Base-by-base conservation (phyloP, 2,329 filamentous ascomycete genomes). In the Sporothrix curviconia region DNA sequence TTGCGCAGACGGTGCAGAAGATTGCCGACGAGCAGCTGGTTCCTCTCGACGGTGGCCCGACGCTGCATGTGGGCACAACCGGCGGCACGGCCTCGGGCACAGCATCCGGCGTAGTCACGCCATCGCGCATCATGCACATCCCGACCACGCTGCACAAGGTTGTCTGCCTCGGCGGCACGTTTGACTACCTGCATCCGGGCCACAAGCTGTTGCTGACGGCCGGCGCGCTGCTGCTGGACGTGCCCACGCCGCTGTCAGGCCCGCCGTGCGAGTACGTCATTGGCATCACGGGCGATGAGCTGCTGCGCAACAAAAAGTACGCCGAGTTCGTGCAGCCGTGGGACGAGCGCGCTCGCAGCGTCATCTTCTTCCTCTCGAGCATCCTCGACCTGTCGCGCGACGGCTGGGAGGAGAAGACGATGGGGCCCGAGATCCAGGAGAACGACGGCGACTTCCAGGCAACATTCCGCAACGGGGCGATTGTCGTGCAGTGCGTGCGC, bases 161-260 rank as follows among this genome's bases (percentile, higher is more conserved):
- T 14, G 87, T 95, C 51, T 89, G 87, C 54, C 82, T 97, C 12
- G 94, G 92, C 30, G 94, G 94, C 9, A 99, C 94, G 0, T 99
- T 97, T 72, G 94, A 99, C 70, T 91, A 97, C 71, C 80, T 99
- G 22, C 94, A 99, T 69, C 85, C 89, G 4, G 94, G 94, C 6
- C 94, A 99, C 75, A 99, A 97, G 73, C 78, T 97, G n/a, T 81
- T 99, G 19, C 81, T 99, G 19, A 91, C 92, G n/a, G 92, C 92
- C 60, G 89, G 88, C 0, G 82, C 86, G 0, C 81, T 96, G 57
- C 79, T 90, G 15, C 78, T 88, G 57, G 81, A 82, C 59, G 77
- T 81, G 1, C 75, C 76, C 0, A 64, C 72, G 42, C 66, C 71
- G 32, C 64, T 67, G 32, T 66, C 74, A 0, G 66, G 68, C 1